Conservation (phyloP, 257 asterid species). For the Solanum medicagineum region DNA sequence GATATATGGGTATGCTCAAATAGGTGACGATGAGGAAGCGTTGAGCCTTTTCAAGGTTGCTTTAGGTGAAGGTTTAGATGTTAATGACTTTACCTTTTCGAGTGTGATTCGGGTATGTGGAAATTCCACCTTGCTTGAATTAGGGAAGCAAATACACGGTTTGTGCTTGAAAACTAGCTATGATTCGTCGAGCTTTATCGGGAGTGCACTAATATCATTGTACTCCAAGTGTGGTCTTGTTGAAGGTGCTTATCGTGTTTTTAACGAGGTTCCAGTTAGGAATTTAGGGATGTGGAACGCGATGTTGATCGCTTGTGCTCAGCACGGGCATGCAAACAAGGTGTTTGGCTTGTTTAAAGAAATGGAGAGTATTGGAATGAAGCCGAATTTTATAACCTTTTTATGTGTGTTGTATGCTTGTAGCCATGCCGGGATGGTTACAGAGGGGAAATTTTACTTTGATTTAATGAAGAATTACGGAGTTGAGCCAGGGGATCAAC, state of each 20-base stretch:
- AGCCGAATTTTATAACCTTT: slow-evolving; percentile 72
- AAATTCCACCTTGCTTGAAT: slow-evolving; percentile 49
- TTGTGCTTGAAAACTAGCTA: slow-evolving; percentile 54
- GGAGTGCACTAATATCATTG: slow-evolving; percentile 62
- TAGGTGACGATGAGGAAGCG: slow-evolving; percentile 67
- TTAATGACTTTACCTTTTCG: slow-evolving; percentile 74
- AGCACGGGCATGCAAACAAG: slow-evolving; percentile 43
- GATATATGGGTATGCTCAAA: slow-evolving; percentile 67
- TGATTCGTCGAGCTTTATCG: slow-evolving; percentile 45
- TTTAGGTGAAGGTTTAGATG: slow-evolving; percentile 33
- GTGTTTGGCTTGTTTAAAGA: slow-evolving; percentile 49
- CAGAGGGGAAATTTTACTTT: slow-evolving; percentile 55
- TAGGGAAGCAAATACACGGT: slow-evolving; percentile 74
- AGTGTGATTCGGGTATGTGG: slow-evolving; percentile 82
- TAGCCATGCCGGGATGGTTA: slow-evolving; percentile 59
- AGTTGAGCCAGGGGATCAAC: slow-evolving; percentile 63
- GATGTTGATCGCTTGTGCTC: slow-evolving; percentile 69
- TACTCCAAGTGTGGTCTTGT: slow-evolving; percentile 79
- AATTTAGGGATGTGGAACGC: slow-evolving; percentile 83
- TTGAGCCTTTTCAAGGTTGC: slow-evolving; percentile 60
- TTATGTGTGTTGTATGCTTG: slow-evolving; percentile 61
- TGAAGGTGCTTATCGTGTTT: slow-evolving; percentile 51
- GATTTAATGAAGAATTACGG: slow-evolving; percentile 45
- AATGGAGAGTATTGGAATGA: slow-evolving; percentile 32
- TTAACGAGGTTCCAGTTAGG: slow-evolving; percentile 35